phyloP scores from a whole-genome alignment of 257 asterid species.

The Nicotiana undulata region DNA sequence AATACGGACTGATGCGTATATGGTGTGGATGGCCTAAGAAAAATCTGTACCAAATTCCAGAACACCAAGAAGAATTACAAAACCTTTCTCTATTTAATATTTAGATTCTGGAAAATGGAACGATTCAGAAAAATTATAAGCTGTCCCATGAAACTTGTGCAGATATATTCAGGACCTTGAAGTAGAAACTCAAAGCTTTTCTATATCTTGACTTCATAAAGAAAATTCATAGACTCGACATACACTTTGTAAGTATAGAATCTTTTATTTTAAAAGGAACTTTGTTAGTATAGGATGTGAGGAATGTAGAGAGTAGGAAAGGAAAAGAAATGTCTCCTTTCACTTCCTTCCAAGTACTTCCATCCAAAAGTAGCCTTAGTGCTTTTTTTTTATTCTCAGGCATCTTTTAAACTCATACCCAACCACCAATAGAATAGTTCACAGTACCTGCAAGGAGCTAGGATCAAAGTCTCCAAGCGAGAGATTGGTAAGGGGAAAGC shows the following conservation, averaged over 20 bases:
- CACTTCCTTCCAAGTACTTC: background rate
- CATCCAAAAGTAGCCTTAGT: background rate
- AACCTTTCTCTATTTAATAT: background rate
- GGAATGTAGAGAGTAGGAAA: background rate
- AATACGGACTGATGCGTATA: no score
- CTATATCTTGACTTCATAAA: background rate
- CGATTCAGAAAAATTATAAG: background rate
- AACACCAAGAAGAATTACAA: background rate
- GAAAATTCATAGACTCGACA: background rate
- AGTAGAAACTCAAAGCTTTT: background rate
- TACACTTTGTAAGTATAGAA: background rate
- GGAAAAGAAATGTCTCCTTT: background rate
- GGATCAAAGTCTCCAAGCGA: conserved; percentile 59
- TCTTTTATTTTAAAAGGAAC: no score
- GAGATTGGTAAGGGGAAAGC: conserved; percentile 41
- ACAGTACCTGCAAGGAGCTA: conserved; percentile 60
- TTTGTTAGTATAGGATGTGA: background rate
- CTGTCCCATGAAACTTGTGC: background rate
- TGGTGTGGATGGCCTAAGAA: background rate
- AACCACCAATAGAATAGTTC: background rate
- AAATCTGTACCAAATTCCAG: background rate
- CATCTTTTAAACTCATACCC: background rate
- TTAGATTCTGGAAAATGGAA: background rate
- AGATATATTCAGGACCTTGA: background rate
- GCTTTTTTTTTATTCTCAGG: background rate